These are phyloP conservation scores for Aspergillus affinis DNA, from an alignment of 495 filamentous ascomycete genomes.

Conservation along the genomic window DNA sequence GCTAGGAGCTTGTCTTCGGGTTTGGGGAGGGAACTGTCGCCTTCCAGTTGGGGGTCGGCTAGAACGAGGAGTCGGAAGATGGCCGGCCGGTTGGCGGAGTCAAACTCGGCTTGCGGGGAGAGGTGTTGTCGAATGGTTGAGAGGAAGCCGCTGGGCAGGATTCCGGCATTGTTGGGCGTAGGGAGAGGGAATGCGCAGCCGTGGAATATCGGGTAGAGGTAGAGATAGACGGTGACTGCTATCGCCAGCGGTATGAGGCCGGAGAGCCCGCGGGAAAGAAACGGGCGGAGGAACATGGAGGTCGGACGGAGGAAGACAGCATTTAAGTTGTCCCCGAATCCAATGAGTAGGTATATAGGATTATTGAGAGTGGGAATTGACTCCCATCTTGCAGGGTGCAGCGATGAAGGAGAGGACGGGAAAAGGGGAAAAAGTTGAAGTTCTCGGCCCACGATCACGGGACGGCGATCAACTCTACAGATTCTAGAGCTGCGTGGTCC, in stretches of 20 bases:
- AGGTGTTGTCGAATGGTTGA: constrained; percentile 53
- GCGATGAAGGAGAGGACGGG: neutral
- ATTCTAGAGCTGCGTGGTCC: neutral
- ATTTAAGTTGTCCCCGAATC: constrained; percentile 3
- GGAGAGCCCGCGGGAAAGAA: constrained; percentile 61
- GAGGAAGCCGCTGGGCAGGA: constrained; percentile 18
- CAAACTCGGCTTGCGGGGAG: constrained; percentile 22
- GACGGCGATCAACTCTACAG: neutral
- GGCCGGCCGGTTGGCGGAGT: constrained; percentile 18
- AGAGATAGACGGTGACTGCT: constrained; percentile 71
- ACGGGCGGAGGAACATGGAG: constrained; percentile 54
- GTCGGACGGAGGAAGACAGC: constrained; percentile 19
- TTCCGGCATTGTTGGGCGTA: constrained; percentile 11
- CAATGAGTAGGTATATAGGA: neutral
- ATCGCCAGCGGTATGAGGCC: constrained; percentile 70
- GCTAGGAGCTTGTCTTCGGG: constrained; percentile 60
- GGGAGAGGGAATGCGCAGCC: constrained; percentile 78
- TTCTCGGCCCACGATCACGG: neutral
- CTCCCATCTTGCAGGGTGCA: neutral
- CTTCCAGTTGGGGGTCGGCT: constrained; percentile 93
- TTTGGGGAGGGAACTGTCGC: constrained; percentile 76
- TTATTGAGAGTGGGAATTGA: neutral
- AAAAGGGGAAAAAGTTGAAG: neutral
- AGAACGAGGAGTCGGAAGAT: constrained; percentile 88
- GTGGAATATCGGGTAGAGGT: constrained; percentile 82